These are phyloP conservation scores for Podospora pseudoanserina DNA, from an alignment of 495 filamentous ascomycete species.

Conservation along the genomic window DNA sequence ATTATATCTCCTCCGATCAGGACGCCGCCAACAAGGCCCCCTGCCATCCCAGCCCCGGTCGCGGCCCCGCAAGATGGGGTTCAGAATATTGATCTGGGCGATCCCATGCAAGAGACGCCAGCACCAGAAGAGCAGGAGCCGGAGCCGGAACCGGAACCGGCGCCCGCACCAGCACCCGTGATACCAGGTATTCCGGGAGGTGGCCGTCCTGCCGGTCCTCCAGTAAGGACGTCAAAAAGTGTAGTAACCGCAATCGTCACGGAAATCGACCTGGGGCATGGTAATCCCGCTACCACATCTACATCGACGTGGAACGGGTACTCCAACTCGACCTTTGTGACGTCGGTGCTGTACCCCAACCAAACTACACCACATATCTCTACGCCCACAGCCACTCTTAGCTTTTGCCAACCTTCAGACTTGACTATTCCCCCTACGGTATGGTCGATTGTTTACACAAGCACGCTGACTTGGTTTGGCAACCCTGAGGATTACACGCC, in stretches of 20 bases:
- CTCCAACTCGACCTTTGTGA: not conserved
- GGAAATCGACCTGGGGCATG: constrained; percentile 12
- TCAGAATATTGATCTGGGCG: not conserved
- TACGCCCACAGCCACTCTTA: constrained; percentile 10
- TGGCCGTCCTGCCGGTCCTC: not conserved
- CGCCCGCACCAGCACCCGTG: not conserved
- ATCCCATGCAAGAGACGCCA: not conserved
- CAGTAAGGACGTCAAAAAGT: not conserved
- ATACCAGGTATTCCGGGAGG: constrained; percentile 1
- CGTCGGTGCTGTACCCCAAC: constrained; percentile 11
- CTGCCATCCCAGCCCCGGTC: not conserved
- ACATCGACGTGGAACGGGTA: not conserved
- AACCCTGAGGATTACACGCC: constrained; percentile 42
- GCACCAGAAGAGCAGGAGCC: not conserved
- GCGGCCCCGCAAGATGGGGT: not conserved
- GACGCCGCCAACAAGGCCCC: constrained; percentile 1
- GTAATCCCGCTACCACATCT: not conserved
- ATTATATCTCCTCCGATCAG: not conserved
- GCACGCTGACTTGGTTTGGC: constrained; percentile 44
- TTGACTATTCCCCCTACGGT: constrained; percentile 15
- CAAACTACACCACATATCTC: constrained; percentile 10
- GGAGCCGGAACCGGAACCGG: too few species aligned
- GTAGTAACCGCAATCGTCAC: not conserved
- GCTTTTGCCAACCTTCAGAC: constrained; percentile 22
- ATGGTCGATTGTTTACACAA: constrained; percentile 44